phyloP scores from a whole-genome alignment of 768 basidiomycete genomes.

The Leccinum truebloodii region DNA sequence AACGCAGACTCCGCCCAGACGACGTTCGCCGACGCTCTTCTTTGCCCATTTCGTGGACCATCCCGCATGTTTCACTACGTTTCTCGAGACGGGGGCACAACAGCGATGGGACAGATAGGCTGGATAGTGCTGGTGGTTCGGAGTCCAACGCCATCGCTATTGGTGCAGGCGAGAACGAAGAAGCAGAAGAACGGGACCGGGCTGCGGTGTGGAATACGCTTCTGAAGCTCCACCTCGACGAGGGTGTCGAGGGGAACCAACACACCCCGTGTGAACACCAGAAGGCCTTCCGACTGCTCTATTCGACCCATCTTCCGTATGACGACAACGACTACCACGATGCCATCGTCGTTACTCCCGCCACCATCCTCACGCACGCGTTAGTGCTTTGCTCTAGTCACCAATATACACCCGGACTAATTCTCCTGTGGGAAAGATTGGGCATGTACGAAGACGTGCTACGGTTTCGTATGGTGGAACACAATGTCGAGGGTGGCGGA shows the following conservation, averaged over 20 bases:
- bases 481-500: slow-evolving; percentile 24
- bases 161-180: slow-evolving; percentile 40
- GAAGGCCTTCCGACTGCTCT: slow-evolving; percentile 76
- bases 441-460: slow-evolving; percentile 97
- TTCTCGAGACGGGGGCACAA: slow-evolving; percentile 83
- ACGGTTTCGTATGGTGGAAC: slow-evolving; percentile 87
- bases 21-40: slow-evolving; percentile 81
- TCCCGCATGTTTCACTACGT: slow-evolving; percentile 76
- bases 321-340: no score
- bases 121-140: slow-evolving; percentile 39
- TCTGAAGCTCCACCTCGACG: slow-evolving; percentile 85
- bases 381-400: slow-evolving; percentile 91
- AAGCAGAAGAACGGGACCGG: slow-evolving; percentile 65
- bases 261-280: slow-evolving; percentile 21
- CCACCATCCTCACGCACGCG: slow-evolving; percentile 84
- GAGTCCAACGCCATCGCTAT: slow-evolving; percentile 16
- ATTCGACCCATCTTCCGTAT: slow-evolving; percentile 64
- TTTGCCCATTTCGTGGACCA: slow-evolving; percentile 96
- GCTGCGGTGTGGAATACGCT: slow-evolving; percentile 94
- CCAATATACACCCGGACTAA: slow-evolving; percentile 79
- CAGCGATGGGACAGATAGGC: slow-evolving; percentile 78
- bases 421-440: slow-evolving; percentile 89
- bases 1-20: slow-evolving; percentile 41
- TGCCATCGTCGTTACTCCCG: no score
- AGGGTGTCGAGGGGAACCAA: slow-evolving; percentile 28